Evolutionary conservation across 257 asterid species (phyloP).

Genomic region (Striga asiatica): DNA sequence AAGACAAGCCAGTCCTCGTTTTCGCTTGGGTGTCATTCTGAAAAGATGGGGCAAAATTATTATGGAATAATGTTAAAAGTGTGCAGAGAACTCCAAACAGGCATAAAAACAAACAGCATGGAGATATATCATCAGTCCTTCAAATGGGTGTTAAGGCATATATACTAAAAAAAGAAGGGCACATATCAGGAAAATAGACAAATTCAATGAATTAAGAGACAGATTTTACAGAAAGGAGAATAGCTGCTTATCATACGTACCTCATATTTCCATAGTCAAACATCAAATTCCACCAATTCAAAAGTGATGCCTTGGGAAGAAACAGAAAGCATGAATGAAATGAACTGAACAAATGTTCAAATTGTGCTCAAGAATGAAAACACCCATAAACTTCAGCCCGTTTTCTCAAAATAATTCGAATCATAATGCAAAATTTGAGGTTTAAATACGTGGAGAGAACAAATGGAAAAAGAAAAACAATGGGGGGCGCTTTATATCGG

Average conservation of each 20-base stretch:
- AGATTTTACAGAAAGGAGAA: too few relatives aligned
- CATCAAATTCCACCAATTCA: not conserved
- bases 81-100: not conserved
- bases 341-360: not conserved
- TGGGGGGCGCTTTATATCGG: not conserved
- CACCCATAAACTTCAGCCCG: too few relatives aligned
- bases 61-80: not conserved
- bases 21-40: too few relatives aligned
- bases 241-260: not conserved
- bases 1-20: too few relatives aligned
- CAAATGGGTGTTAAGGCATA: not conserved
- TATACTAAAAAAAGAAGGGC: not conserved
- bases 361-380: too few relatives aligned
- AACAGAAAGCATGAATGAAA: too few relatives aligned
- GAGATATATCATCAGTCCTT: not conserved
- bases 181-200: not conserved
- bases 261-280: not conserved
- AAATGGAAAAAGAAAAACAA: not conserved
- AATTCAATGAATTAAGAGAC: too few relatives aligned
- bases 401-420: too few relatives aligned
- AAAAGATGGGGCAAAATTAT: too few relatives aligned
- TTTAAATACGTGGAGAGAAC: not conserved
- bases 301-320: too few relatives aligned
- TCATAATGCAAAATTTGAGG: too few relatives aligned
- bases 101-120: not conserved